Conservation (phyloP, 352 stramenopile genomes). For the Sclerospora graminicola region DNA sequence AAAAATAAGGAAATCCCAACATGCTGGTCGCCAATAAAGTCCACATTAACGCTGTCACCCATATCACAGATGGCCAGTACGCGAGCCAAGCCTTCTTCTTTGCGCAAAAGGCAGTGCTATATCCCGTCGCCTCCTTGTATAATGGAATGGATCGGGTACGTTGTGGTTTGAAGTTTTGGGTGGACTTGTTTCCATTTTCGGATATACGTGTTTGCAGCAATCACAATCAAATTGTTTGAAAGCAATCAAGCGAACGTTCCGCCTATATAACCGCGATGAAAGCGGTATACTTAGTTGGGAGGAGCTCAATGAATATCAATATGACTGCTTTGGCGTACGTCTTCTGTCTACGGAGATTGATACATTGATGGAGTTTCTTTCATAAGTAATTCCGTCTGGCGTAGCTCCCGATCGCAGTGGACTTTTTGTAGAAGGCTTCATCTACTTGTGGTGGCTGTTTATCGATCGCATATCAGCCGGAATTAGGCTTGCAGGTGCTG, state of each 20-base stretch:
- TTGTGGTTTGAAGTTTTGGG: no score
- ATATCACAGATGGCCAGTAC: constrained; percentile 45
- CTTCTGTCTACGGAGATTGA: no score
- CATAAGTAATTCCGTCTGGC: no score
- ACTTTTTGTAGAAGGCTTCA: constrained; percentile 79
- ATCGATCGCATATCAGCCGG: constrained; percentile 83
- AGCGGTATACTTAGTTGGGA: constrained; percentile 74
- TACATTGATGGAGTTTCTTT: no score
- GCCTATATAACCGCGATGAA: constrained; percentile 74
- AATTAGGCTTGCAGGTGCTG: constrained; percentile 82
- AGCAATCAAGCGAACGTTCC: no score
- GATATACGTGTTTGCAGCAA: constrained; percentile 45
- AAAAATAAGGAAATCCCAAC: no score
- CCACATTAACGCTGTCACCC: constrained; percentile 65
- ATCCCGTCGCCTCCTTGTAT: constrained; percentile 79
- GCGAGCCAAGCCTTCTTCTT: constrained; percentile 80
- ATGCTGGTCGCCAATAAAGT: constrained; percentile 85
- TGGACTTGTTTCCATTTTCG: no score
- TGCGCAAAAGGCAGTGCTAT: constrained; percentile 84
- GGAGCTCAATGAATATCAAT: no score
- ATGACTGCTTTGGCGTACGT: no score
- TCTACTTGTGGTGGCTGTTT: constrained; percentile 81
- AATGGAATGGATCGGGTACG: constrained; percentile 77
- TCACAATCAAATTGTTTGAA: constrained; percentile 68
- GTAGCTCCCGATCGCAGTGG: no score